phyloP scores from a whole-genome alignment of 2,329 filamentous ascomycete genomes.

The Alternaria triticina region DNA sequence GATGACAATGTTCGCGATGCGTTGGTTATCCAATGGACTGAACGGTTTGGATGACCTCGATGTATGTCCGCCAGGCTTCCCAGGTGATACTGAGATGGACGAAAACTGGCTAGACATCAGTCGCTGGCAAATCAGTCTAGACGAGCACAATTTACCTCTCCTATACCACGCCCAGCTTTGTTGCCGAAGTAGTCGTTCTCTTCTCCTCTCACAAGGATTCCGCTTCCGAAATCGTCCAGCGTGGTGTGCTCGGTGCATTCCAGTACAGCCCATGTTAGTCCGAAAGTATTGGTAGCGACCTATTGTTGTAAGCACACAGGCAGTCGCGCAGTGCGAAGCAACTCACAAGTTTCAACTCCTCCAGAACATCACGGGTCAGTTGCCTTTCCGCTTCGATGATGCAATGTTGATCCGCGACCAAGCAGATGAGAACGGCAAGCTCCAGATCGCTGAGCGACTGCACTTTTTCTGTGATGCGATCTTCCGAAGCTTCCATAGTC shows the following conservation, averaged over 20 bases:
- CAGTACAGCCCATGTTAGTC: constrained; percentile 71
- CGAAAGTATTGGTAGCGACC: constrained; percentile 75
- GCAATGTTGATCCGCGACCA: constrained; percentile 84
- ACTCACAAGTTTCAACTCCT: constrained; percentile 73
- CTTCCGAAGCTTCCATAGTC: background rate
- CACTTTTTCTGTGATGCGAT: constrained; percentile 59
- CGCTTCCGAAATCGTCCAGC: constrained; percentile 78
- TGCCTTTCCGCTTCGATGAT: constrained; percentile 76
- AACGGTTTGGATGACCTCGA: constrained; percentile 43
- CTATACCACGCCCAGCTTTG: constrained; percentile 9
- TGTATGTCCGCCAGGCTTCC: constrained; percentile 11
- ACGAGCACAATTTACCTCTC: constrained; percentile 19
- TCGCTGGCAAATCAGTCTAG: background rate
- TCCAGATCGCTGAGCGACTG: constrained; percentile 86
- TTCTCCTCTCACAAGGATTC: constrained; percentile 63
- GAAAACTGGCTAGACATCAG: constrained; percentile 24
- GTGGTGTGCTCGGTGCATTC: constrained; percentile 76
- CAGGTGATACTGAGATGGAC: constrained; percentile 23
- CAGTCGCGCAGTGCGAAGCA: background rate
- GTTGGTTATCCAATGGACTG: constrained; percentile 54
- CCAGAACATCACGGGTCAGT: constrained; percentile 70
- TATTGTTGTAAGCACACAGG: constrained; percentile 44
- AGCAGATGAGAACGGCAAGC: constrained; percentile 80
- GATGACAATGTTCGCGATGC: constrained; percentile 82
- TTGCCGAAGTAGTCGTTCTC: constrained; percentile 31